phyloP scores from a whole-genome alignment of 2,329 filamentous ascomycete genomes.

The Aspergillus texensis region DNA sequence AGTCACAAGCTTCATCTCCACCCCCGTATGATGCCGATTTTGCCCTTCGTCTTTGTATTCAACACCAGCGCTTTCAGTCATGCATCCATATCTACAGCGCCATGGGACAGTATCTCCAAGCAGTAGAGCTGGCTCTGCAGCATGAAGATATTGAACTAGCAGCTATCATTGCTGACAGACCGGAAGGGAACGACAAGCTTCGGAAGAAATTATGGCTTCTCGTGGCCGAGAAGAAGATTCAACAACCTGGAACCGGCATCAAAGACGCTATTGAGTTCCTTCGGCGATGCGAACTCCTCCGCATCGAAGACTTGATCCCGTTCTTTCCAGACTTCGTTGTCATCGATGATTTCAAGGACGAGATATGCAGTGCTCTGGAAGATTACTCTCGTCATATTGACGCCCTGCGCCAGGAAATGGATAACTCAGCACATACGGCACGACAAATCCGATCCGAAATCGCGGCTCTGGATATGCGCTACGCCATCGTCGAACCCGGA shows the following conservation, averaged over 20 bases:
- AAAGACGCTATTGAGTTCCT: conserved; percentile 93
- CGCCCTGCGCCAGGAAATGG: conserved; percentile 87
- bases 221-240: conserved; percentile 92
- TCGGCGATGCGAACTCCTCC: conserved; percentile 84
- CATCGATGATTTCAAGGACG: conserved; percentile 98
- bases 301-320: conserved; percentile 94
- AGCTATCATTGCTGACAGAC: conserved; percentile 80
- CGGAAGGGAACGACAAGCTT: conserved; percentile 74
- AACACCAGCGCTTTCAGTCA: conserved; percentile 87
- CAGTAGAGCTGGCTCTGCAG: conserved; percentile 87
- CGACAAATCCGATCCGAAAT: conserved; percentile 91
- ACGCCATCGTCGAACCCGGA: conserved; percentile 94
- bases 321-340: conserved; percentile 99
- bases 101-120: conserved; percentile 93
- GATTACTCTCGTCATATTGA: conserved; percentile 93
- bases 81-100: conserved; percentile 97
- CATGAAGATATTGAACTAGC: conserved; percentile 90
- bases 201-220: conserved; percentile 95
- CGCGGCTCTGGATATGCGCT: conserved; percentile 79
- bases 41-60: conserved; percentile 90
- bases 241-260: conserved; percentile 76
- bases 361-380: conserved; percentile 91
- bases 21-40: conserved; percentile 94
- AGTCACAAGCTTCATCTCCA: conserved; percentile 82
- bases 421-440: conserved; percentile 85